These are phyloP conservation scores for Coemansia sp. DNA, from an alignment of 192 early-diverging fungal genomes.

Conservation along the genomic window DNA sequence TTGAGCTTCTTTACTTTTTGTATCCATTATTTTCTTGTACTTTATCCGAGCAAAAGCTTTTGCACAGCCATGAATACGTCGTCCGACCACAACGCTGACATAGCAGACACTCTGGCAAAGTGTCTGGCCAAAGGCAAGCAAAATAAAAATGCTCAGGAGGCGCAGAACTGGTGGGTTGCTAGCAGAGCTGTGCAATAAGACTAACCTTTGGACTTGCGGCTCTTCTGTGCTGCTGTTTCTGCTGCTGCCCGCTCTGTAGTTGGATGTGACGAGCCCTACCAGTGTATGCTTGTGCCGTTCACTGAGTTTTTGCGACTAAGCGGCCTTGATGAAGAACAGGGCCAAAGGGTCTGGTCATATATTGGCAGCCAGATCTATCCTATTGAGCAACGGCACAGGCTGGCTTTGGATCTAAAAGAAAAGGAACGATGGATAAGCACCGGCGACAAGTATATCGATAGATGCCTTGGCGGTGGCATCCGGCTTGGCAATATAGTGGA, in stretches of 20 bases:
- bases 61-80: constrained; percentile 12
- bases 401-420: constrained; percentile 12
- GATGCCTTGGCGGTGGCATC: constrained; percentile 62
- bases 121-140: constrained; percentile 26
- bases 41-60: not conserved
- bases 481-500: constrained; percentile 65
- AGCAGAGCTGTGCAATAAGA: not conserved
- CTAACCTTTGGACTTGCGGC: not conserved
- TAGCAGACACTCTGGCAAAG: constrained; percentile 18
- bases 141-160: not conserved
- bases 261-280: constrained; percentile 17
- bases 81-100: not conserved
- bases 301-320: constrained; percentile 24
- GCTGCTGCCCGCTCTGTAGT: not conserved
- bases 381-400: constrained; percentile 9
- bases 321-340: constrained; percentile 19
- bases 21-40: not conserved
- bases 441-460: constrained; percentile 59
- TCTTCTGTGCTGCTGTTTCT: not conserved
- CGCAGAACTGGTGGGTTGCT: not conserved
- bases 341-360: constrained; percentile 10
- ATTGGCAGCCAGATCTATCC: constrained; percentile 18
- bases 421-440: constrained; percentile 50
- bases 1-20: not conserved
- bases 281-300: constrained; percentile 39